These are phyloP conservation scores for Serpula lacrymans DNA, from an alignment of 768 basidiomycete genomes.

Conservation along the genomic window DNA sequence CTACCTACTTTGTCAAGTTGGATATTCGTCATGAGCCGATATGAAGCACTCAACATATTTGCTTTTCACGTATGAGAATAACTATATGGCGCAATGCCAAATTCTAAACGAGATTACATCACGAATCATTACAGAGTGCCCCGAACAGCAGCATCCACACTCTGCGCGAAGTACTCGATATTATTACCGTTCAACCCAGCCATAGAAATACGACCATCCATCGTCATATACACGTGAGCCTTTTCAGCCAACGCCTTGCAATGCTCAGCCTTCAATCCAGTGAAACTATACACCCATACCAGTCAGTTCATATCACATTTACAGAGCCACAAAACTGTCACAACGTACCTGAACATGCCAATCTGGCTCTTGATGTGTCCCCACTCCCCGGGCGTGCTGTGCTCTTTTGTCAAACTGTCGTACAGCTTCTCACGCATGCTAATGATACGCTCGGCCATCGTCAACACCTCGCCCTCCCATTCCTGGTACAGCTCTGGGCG, in stretches of 20 bases:
- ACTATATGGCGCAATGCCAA: background rate
- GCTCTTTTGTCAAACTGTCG: conserved; percentile 67
- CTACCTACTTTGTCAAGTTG: too few species aligned
- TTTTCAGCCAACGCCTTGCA: conserved; percentile 82
- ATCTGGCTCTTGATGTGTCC: conserved; percentile 93
- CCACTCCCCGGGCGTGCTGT: conserved; percentile 94
- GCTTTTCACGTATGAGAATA: too few species aligned
- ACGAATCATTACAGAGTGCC: conserved; percentile 55
- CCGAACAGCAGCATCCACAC: conserved; percentile 79
- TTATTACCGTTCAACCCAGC: conserved; percentile 83
- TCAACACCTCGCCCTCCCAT: conserved; percentile 91
- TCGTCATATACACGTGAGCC: conserved; percentile 93
- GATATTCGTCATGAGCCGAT: too few species aligned
- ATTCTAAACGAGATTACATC: conserved; percentile 2
- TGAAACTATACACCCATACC: conserved; percentile 67
- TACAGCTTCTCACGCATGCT: conserved; percentile 86
- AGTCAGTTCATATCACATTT: conserved; percentile 2
- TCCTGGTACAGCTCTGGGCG: conserved; percentile 71
- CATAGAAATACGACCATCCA: conserved; percentile 92
- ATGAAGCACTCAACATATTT: too few species aligned
- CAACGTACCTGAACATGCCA: conserved; percentile 90
- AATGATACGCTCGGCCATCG: conserved; percentile 95
- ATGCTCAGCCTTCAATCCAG: conserved; percentile 76
- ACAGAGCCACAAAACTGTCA: conserved; percentile 1
- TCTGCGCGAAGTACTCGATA: conserved; percentile 87